Evolutionary conservation across 495 filamentous ascomycete genomes (phyloP), one percentile per base, ranked within the genome.

Genomic region (Penicillium coprophilum): DNA sequence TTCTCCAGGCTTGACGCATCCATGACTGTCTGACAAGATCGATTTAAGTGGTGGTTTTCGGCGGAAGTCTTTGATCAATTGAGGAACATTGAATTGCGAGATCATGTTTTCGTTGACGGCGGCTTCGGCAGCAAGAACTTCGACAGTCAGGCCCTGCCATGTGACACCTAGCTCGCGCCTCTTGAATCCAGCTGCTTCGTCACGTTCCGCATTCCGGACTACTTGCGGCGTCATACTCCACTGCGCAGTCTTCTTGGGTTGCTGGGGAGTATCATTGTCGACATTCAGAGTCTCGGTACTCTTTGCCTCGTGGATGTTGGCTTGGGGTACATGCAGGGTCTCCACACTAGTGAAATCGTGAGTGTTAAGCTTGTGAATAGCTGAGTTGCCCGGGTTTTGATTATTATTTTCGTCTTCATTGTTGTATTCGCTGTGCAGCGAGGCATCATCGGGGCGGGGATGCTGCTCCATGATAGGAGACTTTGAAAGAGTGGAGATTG

Each of bases 61-160:
- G 11, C 71, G 69, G 21, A 56, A 62, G 19, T 75, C 72, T 20
- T 65, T 68, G 32, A 71, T 60, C 21, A 66, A 57, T 39, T 70
- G 67, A 28, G 70, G 66, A 32, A 80, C 66, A 63, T 84, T 83
- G 76, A 83, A 83, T 64, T 83, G 81, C 3, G 80, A 83, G 12
- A 77, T 38, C 38, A 73, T 66, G 53, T 79, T 80, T 49, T 81
- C 77, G 53, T 80, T 78, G 49, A 78, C 68, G 20, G 75, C 70
- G 20, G 77, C 70, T 41, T 80, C 77, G 12, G 75, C 71, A n/a
- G 67, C 66, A 19, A 71, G 60, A 20, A 73, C 75, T 12, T 76
- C 64, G 15, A 78, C 75, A 1, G 55, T 71, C 8, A 78, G 63
- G 49, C 80, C 65, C 36, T 71, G 71, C 80, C 80, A 85, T 28